These are phyloP conservation scores for Chlorella variabilis DNA, from an alignment of 163 green algal species.

Conservation along the genomic window DNA sequence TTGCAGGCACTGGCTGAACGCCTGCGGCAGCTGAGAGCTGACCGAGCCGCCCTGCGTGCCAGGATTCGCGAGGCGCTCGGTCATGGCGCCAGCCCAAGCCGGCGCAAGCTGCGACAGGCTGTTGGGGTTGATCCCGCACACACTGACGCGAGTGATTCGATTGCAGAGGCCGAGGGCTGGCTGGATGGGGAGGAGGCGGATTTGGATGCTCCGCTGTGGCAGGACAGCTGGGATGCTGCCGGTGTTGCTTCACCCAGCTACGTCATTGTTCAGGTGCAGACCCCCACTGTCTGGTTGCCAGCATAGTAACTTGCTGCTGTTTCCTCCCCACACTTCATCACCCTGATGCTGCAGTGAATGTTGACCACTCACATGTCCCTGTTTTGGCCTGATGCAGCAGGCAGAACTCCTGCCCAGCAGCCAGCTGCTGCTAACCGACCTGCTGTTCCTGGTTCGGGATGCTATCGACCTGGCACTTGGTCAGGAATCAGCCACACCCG, in stretches of 20 bases:
- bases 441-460: constrained; percentile 9
- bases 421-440: constrained; percentile 10
- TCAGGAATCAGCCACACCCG: neutral
- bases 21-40: constrained; percentile 4
- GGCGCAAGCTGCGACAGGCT: neutral
- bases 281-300: too few relatives aligned
- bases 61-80: neutral
- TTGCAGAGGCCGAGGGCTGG: neutral
- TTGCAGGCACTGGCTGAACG: neutral
- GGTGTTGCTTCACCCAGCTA: neutral
- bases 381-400: too few relatives aligned
- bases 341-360: too few relatives aligned
- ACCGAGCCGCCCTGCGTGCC: neutral
- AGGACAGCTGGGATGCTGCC: neutral
- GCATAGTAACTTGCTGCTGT: too few relatives aligned
- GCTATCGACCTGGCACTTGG: neutral
- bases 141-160: too few relatives aligned
- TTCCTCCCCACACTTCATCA: too few relatives aligned
- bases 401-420: too few relatives aligned
- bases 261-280: neutral
- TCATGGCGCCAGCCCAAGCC: neutral
- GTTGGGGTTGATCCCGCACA: neutral
- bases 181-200: neutral
- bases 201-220: neutral
- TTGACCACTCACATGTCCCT: too few relatives aligned